These are phyloP conservation scores for Saccharomycopsis schoenii DNA, from an alignment of 805 yeast species.

Conservation along the genomic window DNA sequence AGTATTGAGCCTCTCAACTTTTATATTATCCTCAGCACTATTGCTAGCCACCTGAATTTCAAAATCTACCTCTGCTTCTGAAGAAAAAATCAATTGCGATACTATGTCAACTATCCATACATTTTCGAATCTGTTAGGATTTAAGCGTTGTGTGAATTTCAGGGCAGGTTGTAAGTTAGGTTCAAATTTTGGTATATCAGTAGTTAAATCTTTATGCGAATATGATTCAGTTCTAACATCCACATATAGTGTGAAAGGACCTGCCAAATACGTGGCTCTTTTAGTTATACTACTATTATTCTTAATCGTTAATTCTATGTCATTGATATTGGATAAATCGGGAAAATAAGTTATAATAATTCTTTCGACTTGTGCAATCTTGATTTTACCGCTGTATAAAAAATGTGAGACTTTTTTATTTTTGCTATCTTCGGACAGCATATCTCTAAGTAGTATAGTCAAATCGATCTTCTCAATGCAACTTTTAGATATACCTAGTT, in stretches of 20 bases:
- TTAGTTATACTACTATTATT: conserved; percentile 29
- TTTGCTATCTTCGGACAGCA: not conserved
- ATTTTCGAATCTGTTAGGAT: conserved; percentile 46
- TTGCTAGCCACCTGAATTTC: conserved; percentile 45
- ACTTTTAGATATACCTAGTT: not conserved
- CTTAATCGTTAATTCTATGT: not conserved
- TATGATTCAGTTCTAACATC: conserved; percentile 54
- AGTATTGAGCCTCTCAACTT: conserved; percentile 45
- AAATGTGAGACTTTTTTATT: not conserved
- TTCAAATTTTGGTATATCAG: conserved; percentile 69
- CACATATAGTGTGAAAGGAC: conserved; percentile 66
- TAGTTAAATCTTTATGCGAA: conserved; percentile 47
- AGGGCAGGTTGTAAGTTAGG: conserved; percentile 67
- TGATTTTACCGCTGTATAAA: not conserved
- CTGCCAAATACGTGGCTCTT: conserved; percentile 66
- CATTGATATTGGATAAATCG: not conserved
- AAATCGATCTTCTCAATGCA: not conserved
- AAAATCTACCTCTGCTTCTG: conserved; percentile 49
- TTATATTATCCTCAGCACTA: not conserved
- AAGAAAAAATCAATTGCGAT: conserved; percentile 61
- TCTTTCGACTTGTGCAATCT: conserved; percentile 49
- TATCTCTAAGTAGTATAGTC: not conserved
- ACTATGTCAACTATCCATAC: conserved; percentile 64
- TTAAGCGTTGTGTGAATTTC: conserved; percentile 48
- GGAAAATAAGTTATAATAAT: conserved; percentile 37